Base-by-base conservation (phyloP, 768 basidiomycete genomes). In the Podaxis sp. region DNA sequence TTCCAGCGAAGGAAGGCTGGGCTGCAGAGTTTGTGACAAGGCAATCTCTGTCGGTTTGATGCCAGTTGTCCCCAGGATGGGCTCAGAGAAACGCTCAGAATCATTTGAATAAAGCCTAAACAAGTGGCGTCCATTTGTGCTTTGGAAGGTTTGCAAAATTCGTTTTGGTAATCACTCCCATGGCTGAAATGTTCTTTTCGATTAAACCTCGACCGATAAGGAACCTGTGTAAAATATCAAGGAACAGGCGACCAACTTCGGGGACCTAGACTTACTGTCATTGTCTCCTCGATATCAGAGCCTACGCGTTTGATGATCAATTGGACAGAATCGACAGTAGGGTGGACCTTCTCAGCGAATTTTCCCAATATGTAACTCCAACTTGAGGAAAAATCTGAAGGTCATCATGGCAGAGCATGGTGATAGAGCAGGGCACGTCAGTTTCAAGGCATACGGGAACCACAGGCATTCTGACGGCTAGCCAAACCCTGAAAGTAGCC, bases 291-390 rank as follows among this genome's bases (percentile, higher is more conserved):
- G 18, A 65, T 75, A 50, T 57, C 36, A 21, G 59, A 40, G 69
- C 77, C 76, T 46, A 74, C 67, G 13, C 77, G 77, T 61, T 77
- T 75, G 35, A 86, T 72, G 0, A 77, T 80, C 53, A 86, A 71
- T 5, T 73, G 73, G 23, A 79, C 83, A 1, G 69, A 72, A 64
- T 86, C 84, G 32, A 67, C 67, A 10, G 84, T 70, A 16, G 86
- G 85, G 23, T 83, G 81, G 13, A 77, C 73, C 59, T 80, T 76
- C 58, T 80, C 78, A 0, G 83, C 85, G 66, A 86, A 87, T 60
- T 84, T 81, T 25, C 80, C 81, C 76, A 83, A 72, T 58, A 71
- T 65, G 55, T 80, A 80, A 18, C 71, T 69, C 78, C 79, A 79
- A 18, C 77, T 80, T 18, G 80, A 73, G 21, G 66, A 81, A 82